Conservation (phyloP, 1,139 yeast species). For the Zygotorulaspora mrakii region DNA sequence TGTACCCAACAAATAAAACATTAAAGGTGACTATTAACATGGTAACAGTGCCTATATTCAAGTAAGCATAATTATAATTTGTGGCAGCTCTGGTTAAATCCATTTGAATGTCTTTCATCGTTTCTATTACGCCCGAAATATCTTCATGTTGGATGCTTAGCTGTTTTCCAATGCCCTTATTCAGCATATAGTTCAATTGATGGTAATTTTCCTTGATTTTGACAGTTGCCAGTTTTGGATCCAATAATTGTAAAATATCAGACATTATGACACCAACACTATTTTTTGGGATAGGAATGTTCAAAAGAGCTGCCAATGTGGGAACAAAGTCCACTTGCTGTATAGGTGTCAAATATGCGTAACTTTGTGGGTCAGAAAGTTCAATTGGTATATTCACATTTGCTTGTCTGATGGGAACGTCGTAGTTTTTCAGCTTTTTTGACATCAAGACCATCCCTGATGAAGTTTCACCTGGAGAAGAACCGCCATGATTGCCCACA, state of each 20-base stretch:
- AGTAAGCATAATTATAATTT: conserved; percentile 57
- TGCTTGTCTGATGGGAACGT: conserved; percentile 20
- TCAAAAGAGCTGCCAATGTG: conserved; percentile 66
- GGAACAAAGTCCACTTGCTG: conserved; percentile 91
- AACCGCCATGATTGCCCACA: conserved; percentile 92
- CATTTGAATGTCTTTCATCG: conserved; percentile 51
- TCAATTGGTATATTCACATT: conserved; percentile 44
- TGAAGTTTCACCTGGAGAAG: conserved; percentile 86
- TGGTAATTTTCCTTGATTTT: conserved; percentile 55
- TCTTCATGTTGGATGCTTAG: conserved; percentile 13
- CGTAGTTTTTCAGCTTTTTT: conserved; percentile 45
- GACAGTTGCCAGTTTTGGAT: conserved; percentile 38
- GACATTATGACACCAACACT: conserved; percentile 71
- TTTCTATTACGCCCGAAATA: conserved; percentile 38
- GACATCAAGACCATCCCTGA: conserved; percentile 75
- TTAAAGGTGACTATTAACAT: conserved; percentile 38
- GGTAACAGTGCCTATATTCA: conserved; percentile 47
- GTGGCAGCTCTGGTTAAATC: conserved; percentile 65
- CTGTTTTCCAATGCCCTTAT: conserved; percentile 11
- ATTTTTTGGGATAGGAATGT: conserved; percentile 82
- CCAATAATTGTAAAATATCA: conserved; percentile 54
- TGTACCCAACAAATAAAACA: conserved; percentile 3
- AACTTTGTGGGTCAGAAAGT: conserved; percentile 38
- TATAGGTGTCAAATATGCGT: conserved; percentile 49
- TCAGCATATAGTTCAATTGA: conserved; percentile 46